Base-by-base conservation (phyloP, 495 filamentous ascomycete species). In the Aspergillus asperescens region DNA sequence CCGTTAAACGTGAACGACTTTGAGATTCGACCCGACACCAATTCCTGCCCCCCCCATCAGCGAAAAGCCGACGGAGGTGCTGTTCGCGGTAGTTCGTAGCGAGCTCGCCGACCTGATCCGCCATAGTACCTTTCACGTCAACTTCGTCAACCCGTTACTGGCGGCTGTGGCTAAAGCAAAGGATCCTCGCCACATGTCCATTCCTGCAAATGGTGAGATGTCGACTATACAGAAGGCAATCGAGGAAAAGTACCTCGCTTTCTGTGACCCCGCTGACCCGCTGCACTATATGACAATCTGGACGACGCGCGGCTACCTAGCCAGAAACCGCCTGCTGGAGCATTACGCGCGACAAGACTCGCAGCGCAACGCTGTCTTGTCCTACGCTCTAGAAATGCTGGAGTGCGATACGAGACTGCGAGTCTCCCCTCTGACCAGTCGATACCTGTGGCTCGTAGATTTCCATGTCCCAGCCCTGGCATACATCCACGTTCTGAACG, bases 1-100 rank as follows among this genome's bases (percentile, higher is more conserved):
- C 79, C 80, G 29, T 61, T 79, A 22, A 82, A 83, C 56, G 69
- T 81, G 18, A 79, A 78, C 51, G 79, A 84, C 55, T 75, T 58
- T 35, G 79, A 83, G 16, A 61, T 83, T 8, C 70, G 67, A 44
- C 63, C 72, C 1, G 76, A 76, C 39, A 79, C 80, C 73, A 75
- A 72, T n/a, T n/a, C n/a, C n/a, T 40, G 48, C 42, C 2, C 56
- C 61, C 7, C 78, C 79, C 18, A 20, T 55, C 7, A 49, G n/a
- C n/a, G n/a, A n/a, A n/a, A n/a, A n/a, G n/a, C n/a, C n/a, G n/a
- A n/a, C n/a, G n/a, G n/a, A n/a, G n/a, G n/a, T n/a, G n/a, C n/a
- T n/a, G n/a, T 53, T 13, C 66, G 70, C 13, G 57, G 34, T 5
- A 59, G 50, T 47, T 54, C 72, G 9, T 77, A n/a, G n/a, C n/a